Evolutionary conservation across 2,329 filamentous ascomycete species (phyloP).

Genomic region (Colletotrichum graminicola): DNA sequence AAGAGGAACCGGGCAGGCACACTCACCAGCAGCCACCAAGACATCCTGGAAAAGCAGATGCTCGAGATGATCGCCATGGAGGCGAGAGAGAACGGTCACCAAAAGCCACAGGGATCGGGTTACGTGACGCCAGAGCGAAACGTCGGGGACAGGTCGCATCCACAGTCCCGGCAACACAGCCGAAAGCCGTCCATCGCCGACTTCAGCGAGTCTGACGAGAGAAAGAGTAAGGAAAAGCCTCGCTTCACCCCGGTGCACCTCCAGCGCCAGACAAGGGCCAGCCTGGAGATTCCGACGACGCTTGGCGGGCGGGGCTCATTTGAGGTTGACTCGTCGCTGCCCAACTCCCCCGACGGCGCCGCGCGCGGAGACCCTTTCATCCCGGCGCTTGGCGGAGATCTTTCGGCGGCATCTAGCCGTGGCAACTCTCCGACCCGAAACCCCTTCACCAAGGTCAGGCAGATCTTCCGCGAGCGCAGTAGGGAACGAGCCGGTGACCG

Average conservation of each 20-base stretch:
- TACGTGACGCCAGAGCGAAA: constrained; percentile 41
- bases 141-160: constrained; percentile 44
- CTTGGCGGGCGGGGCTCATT: constrained; percentile 54
- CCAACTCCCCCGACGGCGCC: constrained; percentile 66
- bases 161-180: constrained; percentile 50
- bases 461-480: constrained; percentile 67
- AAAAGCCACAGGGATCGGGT: constrained; percentile 12
- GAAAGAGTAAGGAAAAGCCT: constrained; percentile 45
- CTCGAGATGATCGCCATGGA: constrained; percentile 70
- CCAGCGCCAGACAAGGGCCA: constrained; percentile 54
- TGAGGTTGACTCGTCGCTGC: constrained; percentile 60
- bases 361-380: constrained; percentile 63
- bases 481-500: constrained; percentile 57
- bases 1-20: constrained; percentile 59
- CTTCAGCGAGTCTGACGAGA: constrained; percentile 54
- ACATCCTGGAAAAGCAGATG: constrained; percentile 73
- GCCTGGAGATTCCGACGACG: constrained; percentile 63
- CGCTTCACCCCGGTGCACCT: constrained; percentile 36
- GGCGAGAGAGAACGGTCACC: constrained; percentile 56
- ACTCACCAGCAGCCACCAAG: constrained; percentile 62
- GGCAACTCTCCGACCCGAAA: constrained; percentile 73
- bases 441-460: constrained; percentile 67
- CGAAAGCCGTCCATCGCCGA: constrained; percentile 55
- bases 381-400: constrained; percentile 70
- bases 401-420: constrained; percentile 74